phyloP scores from a whole-genome alignment of 352 stramenopile genomes.

The Globisporangium spiculum region DNA sequence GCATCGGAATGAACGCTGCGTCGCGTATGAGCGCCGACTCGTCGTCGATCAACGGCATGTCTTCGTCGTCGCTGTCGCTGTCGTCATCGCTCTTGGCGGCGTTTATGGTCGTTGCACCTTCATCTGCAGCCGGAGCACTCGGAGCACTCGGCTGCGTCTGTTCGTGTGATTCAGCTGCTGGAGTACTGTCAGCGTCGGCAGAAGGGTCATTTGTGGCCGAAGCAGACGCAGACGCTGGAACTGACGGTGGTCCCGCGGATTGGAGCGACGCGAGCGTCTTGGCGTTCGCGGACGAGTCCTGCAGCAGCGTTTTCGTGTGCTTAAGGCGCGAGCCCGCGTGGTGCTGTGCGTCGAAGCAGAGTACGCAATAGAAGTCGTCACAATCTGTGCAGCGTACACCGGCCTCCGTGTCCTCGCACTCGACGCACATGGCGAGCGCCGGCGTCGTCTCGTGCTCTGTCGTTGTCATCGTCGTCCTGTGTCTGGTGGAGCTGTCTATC shows the following conservation, averaged over 20 bases:
- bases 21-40: conserved; percentile 30
- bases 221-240: background rate
- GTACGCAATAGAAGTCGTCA: conserved; percentile 68
- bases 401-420: conserved; percentile 82
- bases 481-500: background rate
- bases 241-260: conserved; percentile 6
- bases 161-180: background rate
- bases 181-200: background rate
- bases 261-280: conserved; percentile 15
- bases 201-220: conserved; percentile 5
- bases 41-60: conserved; percentile 21
- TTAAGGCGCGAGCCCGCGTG: conserved; percentile 46
- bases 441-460: conserved; percentile 15
- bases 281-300: conserved; percentile 6
- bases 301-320: conserved; percentile 37
- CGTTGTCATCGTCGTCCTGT: background rate
- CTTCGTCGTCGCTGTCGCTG: conserved; percentile 32
- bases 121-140: background rate
- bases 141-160: background rate
- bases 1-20: conserved; percentile 61
- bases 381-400: conserved; percentile 65
- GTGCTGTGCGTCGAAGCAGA: conserved; percentile 79
- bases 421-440: conserved; percentile 57
- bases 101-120: conserved; percentile 20
- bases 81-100: conserved; percentile 27